Percentiles rank a stretch among this genome's conserved stretches.
Evolutionary conservation across 352 stramenopile genomes (phyloP).

Genomic region (Pseudoperonospora humuli): DNA sequence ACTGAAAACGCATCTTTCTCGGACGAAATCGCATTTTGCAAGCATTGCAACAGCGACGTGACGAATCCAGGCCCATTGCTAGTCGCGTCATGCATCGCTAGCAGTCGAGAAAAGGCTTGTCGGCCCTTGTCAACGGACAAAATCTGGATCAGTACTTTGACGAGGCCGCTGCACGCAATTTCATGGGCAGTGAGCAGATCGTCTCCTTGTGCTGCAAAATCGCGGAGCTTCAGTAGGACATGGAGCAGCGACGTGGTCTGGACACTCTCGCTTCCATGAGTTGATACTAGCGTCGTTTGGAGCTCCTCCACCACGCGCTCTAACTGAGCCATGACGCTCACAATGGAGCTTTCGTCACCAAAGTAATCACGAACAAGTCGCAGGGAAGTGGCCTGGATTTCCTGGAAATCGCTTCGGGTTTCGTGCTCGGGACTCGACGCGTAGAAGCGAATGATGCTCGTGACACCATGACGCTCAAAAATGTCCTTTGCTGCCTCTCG

Average conservation of each 20-base stretch:
- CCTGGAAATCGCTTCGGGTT: slow-evolving; percentile 18
- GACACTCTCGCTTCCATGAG: neutral
- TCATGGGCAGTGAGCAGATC: slow-evolving; percentile 50
- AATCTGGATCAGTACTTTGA: slow-evolving; percentile 30
- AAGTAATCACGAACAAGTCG: slow-evolving; percentile 42
- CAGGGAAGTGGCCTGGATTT: slow-evolving; percentile 17
- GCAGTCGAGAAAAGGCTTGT: slow-evolving; percentile 29
- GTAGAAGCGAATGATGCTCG: slow-evolving; percentile 45
- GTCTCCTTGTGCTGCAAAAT: slow-evolving; percentile 20
- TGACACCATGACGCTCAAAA: slow-evolving; percentile 52
- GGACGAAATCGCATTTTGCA: slow-evolving; percentile 55
- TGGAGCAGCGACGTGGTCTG: slow-evolving; percentile 5
- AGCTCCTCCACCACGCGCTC: slow-evolving; percentile 26
- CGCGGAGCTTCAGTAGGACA: slow-evolving; percentile 21
- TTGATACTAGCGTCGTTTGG: slow-evolving; percentile 1
- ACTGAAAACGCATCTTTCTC: slow-evolving; percentile 54
- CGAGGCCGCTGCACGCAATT: slow-evolving; percentile 48
- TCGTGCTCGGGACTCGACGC: slow-evolving; percentile 18
- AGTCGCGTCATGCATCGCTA: slow-evolving; percentile 8
- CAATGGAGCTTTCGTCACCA: slow-evolving; percentile 20
- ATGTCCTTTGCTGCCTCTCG: slow-evolving; percentile 21
- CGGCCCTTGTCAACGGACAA: slow-evolving; percentile 24
- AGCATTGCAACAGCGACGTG: slow-evolving; percentile 24
- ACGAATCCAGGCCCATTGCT: slow-evolving; percentile 21
- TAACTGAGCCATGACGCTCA: slow-evolving; percentile 28